Conservation (phyloP, 2,329 filamentous ascomycete species). For the Aspergillus pseudonomiae region DNA sequence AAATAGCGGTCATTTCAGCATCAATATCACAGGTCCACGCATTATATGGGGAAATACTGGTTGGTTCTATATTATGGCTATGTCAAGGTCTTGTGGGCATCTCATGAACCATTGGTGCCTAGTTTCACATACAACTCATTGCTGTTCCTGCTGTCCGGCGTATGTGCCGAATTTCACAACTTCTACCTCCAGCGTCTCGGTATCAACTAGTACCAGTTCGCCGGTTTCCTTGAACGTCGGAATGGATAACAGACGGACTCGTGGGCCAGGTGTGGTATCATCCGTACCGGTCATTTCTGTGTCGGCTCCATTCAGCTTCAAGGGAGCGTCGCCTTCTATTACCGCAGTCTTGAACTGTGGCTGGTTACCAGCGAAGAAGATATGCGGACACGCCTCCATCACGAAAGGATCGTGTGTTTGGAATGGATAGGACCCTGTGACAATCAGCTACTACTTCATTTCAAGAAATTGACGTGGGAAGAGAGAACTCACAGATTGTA, state of each 20-base stretch:
- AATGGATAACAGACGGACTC: constrained; percentile 77
- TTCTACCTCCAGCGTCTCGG: constrained; percentile 80
- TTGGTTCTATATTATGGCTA: not conserved
- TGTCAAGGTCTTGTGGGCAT: not conserved
- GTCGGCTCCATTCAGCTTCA: constrained; percentile 37
- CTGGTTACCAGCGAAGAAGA: constrained; percentile 89
- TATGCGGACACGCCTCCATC: constrained; percentile 79
- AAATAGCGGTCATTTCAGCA: not conserved
- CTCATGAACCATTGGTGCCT: not conserved
- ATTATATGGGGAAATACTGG: not conserved
- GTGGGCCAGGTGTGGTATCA: constrained; percentile 63
- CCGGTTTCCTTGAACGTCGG: constrained; percentile 79
- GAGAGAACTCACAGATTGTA: constrained; percentile 75
- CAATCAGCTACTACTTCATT: constrained; percentile 13
- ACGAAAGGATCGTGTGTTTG: constrained; percentile 93
- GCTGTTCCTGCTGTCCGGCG: constrained; percentile 37
- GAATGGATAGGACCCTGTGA: constrained; percentile 87
- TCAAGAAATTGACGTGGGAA: not conserved
- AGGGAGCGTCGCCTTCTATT: constrained; percentile 57
- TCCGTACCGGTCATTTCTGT: constrained; percentile 35
- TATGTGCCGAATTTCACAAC: constrained; percentile 62
- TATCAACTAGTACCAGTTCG: constrained; percentile 80
- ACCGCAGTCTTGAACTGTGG: constrained; percentile 73
- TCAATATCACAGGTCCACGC: not conserved
- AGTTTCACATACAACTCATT: constrained; percentile 23